Percentiles rank a stretch among this genome's conserved stretches.
These are phyloP conservation scores for Parastagonospora avenae DNA, from an alignment of 2,329 filamentous ascomycete genomes.

Conservation along the genomic window DNA sequence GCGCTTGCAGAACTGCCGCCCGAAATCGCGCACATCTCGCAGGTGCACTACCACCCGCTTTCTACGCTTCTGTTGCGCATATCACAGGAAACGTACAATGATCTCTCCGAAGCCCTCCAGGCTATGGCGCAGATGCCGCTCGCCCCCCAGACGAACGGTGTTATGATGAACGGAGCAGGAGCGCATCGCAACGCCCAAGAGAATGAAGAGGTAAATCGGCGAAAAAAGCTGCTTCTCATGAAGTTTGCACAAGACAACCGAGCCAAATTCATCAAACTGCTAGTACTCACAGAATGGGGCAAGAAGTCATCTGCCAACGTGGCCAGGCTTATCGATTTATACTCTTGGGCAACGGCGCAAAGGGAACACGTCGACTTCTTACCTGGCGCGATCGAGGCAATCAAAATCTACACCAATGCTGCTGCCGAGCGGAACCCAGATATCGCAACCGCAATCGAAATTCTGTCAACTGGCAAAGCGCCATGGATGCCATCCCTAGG, in stretches of 20 bases:
- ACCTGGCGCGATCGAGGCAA: slow-evolving; percentile 65
- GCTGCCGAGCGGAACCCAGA: slow-evolving; percentile 88
- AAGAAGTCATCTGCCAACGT: slow-evolving; percentile 69
- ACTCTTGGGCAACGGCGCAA: slow-evolving; percentile 66
- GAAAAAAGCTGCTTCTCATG: slow-evolving; percentile 75
- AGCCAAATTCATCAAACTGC: slow-evolving; percentile 87
- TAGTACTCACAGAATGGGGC: slow-evolving; percentile 91
- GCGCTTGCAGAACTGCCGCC: slow-evolving; percentile 51
- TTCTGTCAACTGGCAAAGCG: slow-evolving; percentile 78
- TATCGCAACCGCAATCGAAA: slow-evolving; percentile 83
- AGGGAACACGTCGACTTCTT: slow-evolving; percentile 44
- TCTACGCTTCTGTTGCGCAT: slow-evolving; percentile 76
- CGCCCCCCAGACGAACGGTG: slow-evolving; percentile 57
- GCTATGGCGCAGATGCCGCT: slow-evolving; percentile 72
- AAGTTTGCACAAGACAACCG: slow-evolving; percentile 81
- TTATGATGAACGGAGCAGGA: slow-evolving; percentile 46
- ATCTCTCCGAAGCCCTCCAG: slow-evolving; percentile 71
- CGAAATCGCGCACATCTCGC: slow-evolving; percentile 70
- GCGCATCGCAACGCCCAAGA: slow-evolving; percentile 35
- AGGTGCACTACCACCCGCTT: slow-evolving; percentile 74
- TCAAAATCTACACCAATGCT: slow-evolving; percentile 73
- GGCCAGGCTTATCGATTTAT: slow-evolving; percentile 86
- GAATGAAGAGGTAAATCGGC: slow-evolving; percentile 34
- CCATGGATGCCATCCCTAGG: slow-evolving; percentile 80
- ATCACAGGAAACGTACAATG: slow-evolving; percentile 81